Percentiles rank a stretch among this genome's conserved stretches.
phyloP scores from a whole-genome alignment of 768 basidiomycete species.

The Paxillus ammoniavirescens region DNA sequence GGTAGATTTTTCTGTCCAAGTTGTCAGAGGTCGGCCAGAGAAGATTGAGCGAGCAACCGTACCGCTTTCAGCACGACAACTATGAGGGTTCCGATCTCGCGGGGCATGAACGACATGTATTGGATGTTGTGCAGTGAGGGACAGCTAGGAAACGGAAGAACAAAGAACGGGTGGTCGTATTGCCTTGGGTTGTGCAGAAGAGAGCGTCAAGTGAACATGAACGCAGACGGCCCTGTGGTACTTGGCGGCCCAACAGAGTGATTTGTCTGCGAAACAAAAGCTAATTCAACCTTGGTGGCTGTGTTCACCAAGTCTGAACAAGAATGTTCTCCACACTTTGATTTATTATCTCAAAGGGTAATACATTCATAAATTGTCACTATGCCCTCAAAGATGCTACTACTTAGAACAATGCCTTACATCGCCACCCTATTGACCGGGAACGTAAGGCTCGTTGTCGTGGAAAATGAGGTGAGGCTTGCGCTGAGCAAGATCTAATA shows the following conservation, averaged over 20 bases:
- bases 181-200: constrained; percentile 10
- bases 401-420: neutral
- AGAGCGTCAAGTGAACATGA: constrained; percentile 16
- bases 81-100: constrained; percentile 89
- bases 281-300: neutral
- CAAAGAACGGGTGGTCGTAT: constrained; percentile 8
- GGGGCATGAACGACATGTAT: constrained; percentile 58
- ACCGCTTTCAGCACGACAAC: constrained; percentile 94
- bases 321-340: neutral
- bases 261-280: neutral
- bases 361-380: neutral
- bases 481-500: constrained; percentile 70
- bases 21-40: constrained; percentile 16
- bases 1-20: constrained; percentile 74
- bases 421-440: constrained; percentile 37
- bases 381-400: neutral
- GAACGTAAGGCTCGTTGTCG: constrained; percentile 52
- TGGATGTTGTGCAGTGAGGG: constrained; percentile 1
- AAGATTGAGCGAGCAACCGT: constrained; percentile 34
- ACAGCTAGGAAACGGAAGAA: neutral
- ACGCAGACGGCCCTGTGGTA: constrained; percentile 2
- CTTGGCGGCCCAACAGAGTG: neutral
- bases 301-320: neutral
- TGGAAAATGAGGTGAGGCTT: constrained; percentile 70
- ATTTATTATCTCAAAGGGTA: too few relatives aligned